phyloP scores from a whole-genome alignment of 2,329 filamentous ascomycete genomes.

The Graphiopsis chlorocephala region DNA sequence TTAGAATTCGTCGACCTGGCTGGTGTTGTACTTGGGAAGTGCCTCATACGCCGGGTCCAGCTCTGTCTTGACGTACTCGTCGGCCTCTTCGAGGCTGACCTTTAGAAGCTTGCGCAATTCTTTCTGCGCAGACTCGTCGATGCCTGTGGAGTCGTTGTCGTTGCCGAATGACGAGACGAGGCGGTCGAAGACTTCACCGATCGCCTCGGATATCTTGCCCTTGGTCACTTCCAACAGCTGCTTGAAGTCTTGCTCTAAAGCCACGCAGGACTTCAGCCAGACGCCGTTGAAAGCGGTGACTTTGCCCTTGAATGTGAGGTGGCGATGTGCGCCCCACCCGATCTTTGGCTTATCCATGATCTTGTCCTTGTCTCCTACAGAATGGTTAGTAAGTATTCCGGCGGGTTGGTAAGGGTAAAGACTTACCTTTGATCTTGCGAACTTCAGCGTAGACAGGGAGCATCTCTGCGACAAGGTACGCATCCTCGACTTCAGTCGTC shows the following conservation, averaged over 20 bases:
- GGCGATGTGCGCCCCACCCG: neutral
- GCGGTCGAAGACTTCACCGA: neutral
- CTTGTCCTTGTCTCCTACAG: neutral
- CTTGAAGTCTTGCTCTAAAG: neutral
- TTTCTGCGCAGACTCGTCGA: neutral
- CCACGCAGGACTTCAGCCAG: neutral
- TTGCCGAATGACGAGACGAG: neutral
- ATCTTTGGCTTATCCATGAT: neutral
- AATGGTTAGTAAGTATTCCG: neutral
- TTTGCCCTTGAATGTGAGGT: neutral
- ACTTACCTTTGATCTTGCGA: slow-evolving; percentile 16
- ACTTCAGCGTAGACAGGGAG: slow-evolving; percentile 19
- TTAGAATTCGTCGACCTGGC: too few species aligned
- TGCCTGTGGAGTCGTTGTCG: neutral
- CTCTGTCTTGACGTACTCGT: neutral
- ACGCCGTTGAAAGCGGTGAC: neutral
- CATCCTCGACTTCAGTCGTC: neutral
- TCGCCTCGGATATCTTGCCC: neutral
- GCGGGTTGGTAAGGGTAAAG: too few species aligned
- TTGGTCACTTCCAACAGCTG: neutral
- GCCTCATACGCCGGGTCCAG: neutral
- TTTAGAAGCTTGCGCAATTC: neutral
- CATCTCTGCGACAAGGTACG: slow-evolving; percentile 21
- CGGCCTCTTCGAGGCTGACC: neutral
- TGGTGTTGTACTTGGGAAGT: neutral